Percentiles rank a stretch among this genome's conserved stretches.
These are phyloP conservation scores for Solanum habrochaites DNA, from an alignment of 257 asterid genomes.

Conservation along the genomic window DNA sequence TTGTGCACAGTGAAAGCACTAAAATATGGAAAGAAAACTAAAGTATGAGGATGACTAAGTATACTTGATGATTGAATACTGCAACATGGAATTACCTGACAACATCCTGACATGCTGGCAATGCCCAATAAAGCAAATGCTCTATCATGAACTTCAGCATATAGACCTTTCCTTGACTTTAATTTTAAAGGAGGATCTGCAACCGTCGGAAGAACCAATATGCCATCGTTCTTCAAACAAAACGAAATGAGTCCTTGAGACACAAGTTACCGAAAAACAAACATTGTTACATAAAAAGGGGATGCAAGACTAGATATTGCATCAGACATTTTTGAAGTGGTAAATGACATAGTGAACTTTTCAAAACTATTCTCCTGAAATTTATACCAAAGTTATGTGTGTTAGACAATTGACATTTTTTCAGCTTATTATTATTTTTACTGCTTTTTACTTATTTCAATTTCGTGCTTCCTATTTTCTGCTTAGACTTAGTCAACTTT, in stretches of 20 bases:
- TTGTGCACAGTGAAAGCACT: neutral
- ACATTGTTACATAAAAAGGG: neutral
- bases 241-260: conserved; percentile 1
- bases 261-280: neutral
- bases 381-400: neutral
- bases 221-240: conserved; percentile 49
- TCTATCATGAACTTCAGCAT: conserved; percentile 44
- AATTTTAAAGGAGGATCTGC: conserved; percentile 68
- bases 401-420: no score
- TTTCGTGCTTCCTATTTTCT: no score
- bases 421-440: no score
- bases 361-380: neutral
- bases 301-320: neutral
- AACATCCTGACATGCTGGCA: conserved; percentile 77
- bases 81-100: conserved; percentile 44
- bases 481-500: no score
- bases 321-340: neutral
- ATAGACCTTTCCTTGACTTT: conserved; percentile 31
- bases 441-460: no score
- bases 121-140: conserved; percentile 52
- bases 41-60: neutral
- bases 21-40: neutral
- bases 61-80: neutral
- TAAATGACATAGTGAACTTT: neutral
- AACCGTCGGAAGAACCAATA: conserved; percentile 70